phyloP scores from a whole-genome alignment of 1,284 basidiomycete species.

The Marasmius sp. region DNA sequence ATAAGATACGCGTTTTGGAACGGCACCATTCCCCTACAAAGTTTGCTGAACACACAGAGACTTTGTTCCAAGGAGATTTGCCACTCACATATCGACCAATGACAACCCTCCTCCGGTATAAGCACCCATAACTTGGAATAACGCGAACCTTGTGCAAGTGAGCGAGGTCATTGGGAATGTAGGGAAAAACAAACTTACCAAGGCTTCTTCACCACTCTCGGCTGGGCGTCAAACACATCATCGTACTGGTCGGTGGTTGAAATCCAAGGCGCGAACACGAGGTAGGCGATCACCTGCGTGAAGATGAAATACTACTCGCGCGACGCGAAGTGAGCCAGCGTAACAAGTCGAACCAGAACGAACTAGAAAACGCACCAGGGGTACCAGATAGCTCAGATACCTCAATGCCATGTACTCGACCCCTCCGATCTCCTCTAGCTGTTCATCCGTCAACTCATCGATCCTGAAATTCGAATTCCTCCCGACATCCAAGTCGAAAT shows the following conservation, averaged over 20 bases:
- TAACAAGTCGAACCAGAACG: no score
- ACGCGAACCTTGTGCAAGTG: constrained; percentile 35
- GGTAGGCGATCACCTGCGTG: constrained; percentile 55
- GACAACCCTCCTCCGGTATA: constrained; percentile 58
- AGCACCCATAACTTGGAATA: constrained; percentile 50
- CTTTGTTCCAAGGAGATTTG: neutral
- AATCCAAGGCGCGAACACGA: constrained; percentile 58
- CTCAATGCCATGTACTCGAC: constrained; percentile 75
- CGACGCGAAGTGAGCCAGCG: neutral
- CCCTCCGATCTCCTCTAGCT: constrained; percentile 80
- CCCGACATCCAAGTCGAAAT: constrained; percentile 51
- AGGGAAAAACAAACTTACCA: constrained; percentile 39
- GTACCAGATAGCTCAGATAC: constrained; percentile 48
- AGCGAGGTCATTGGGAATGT: neutral
- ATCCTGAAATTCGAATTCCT: constrained; percentile 76
- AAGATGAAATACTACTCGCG: constrained; percentile 54
- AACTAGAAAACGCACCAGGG: constrained; percentile 32
- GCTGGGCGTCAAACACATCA: constrained; percentile 44
- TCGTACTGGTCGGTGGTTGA: constrained; percentile 42
- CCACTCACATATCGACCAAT: constrained; percentile 47
- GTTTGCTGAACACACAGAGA: neutral
- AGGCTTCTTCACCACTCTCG: constrained; percentile 44
- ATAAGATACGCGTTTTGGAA: constrained; percentile 54
- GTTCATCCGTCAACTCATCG: constrained; percentile 64
- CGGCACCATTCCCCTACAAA: constrained; percentile 50